Evolutionary conservation across 495 filamentous ascomycete species (phyloP).

Genomic region (Penicillium atrosanguineum): DNA sequence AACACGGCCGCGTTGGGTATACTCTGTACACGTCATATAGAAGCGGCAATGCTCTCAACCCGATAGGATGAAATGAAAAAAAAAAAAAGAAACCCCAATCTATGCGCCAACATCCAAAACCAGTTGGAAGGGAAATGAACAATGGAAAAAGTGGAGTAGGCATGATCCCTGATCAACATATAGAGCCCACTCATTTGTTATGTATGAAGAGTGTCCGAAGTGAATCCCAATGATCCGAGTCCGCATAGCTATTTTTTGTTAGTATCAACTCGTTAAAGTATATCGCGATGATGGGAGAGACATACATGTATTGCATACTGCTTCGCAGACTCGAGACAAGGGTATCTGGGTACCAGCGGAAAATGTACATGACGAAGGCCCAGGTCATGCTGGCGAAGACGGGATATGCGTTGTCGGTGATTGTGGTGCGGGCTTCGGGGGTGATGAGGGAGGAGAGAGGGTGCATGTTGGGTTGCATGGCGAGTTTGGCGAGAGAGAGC

Average conservation of each 20-base stretch:
- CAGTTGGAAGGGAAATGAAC: conserved; percentile 14
- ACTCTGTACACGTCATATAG: background rate
- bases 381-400: conserved; percentile 86
- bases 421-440: conserved; percentile 41
- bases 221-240: conserved; percentile 82
- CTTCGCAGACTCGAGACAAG: conserved; percentile 86
- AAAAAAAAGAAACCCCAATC: conserved; percentile 21
- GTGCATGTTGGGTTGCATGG: conserved; percentile 62
- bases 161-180: conserved; percentile 4
- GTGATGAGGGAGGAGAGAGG: conserved; percentile 42
- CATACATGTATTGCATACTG: conserved; percentile 98
- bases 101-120: conserved; percentile 32
- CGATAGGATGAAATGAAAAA: conserved; percentile 7
- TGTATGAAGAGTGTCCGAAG: conserved; percentile 75
- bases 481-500: conserved; percentile 77
- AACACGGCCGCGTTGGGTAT: background rate
- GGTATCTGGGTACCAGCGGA: conserved; percentile 84
- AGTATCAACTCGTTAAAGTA: conserved; percentile 1
- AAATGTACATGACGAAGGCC: conserved; percentile 94
- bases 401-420: conserved; percentile 78
- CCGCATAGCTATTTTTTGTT: conserved; percentile 50
- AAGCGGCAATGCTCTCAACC: background rate
- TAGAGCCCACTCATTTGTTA: conserved; percentile 64
- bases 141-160: background rate
- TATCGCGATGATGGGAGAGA: conserved; percentile 14